Conservation (phyloP, 306 rosid species). For the Trifolium repens region DNA sequence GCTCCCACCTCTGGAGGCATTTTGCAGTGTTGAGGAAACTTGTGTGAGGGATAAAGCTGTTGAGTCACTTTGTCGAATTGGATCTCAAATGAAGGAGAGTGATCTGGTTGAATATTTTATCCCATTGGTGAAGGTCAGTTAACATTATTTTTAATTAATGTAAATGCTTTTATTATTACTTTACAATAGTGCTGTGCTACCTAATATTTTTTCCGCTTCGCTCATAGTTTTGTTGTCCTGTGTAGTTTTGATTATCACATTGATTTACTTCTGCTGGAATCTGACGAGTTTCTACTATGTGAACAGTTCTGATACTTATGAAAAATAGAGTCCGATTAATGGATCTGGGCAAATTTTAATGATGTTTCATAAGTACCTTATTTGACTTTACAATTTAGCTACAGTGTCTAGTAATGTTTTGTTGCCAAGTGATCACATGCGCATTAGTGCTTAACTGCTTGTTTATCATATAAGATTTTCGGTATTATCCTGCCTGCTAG, state of each 20-base stretch:
- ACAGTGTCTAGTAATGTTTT: conserved; percentile 26
- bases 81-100: conserved; percentile 92
- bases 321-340: conserved; percentile 6
- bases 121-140: conserved; percentile 89
- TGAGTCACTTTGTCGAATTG: conserved; percentile 92
- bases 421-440: conserved; percentile 7
- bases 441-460: neutral
- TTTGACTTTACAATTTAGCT: conserved; percentile 23
- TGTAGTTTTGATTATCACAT: conserved; percentile 26
- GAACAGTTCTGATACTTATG: neutral
- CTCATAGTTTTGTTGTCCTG: conserved; percentile 23
- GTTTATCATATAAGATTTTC: conserved; percentile 5
- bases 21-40: conserved; percentile 96
- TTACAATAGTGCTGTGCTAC: no score
- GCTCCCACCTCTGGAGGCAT: conserved; percentile 86
- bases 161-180: conserved; percentile 21
- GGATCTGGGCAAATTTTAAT: conserved; percentile 8
- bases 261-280: conserved; percentile 14
- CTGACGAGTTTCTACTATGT: conserved; percentile 13
- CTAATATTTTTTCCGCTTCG: neutral
- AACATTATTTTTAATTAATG: conserved; percentile 1
- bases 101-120: conserved; percentile 86
- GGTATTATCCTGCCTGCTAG: conserved; percentile 18
- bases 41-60: conserved; percentile 94
- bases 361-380: neutral